Percentiles rank a stretch among this genome's conserved stretches.
Conservation (phyloP, 2,329 filamentous ascomycete species). For the Calonectria pseudoreteaudii region DNA sequence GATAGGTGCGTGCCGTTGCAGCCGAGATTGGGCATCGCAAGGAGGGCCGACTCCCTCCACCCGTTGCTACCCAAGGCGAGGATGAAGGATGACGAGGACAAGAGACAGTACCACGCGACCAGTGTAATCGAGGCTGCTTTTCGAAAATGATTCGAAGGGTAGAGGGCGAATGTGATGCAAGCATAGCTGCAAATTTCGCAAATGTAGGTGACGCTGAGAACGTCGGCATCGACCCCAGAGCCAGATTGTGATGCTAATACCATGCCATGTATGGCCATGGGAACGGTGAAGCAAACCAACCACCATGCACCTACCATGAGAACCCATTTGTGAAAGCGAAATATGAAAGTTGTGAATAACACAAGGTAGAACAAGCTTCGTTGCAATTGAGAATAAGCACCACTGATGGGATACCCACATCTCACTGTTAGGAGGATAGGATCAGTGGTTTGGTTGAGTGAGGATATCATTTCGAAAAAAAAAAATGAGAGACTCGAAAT, state of each 20-base stretch:
- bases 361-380: neutral
- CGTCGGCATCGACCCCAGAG: neutral
- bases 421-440: neutral
- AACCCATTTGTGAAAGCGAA: neutral
- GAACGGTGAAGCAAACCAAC: neutral
- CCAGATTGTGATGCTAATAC: neutral
- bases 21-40: neutral
- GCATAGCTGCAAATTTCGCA: neutral
- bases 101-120: neutral
- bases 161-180: neutral
- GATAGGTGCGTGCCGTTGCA: neutral
- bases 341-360: neutral
- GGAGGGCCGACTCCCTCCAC: neutral
- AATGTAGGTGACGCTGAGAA: neutral
- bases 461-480: neutral
- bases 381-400: neutral
- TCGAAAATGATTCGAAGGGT: neutral
- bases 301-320: neutral
- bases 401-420: neutral
- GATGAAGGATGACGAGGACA: neutral
- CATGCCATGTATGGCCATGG: neutral
- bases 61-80: neutral
- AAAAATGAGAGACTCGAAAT: neutral
- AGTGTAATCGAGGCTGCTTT: neutral
- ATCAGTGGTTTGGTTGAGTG: neutral